Base-by-base conservation (phyloP, 1,139 yeast genomes). In the Nadsonia starkeyi-henricii region DNA sequence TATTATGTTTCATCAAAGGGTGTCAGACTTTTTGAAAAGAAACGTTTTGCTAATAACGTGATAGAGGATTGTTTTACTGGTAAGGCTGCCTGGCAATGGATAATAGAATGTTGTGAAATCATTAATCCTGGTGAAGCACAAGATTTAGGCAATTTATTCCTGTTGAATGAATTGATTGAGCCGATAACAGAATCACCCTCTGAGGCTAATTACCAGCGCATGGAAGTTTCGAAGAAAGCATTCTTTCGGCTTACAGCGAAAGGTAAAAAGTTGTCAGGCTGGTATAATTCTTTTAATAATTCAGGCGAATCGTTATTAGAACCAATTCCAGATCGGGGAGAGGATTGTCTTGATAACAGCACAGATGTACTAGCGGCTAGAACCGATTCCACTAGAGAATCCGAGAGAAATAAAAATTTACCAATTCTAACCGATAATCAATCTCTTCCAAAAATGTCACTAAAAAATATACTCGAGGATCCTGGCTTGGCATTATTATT, bases 41-140 rank as follows among this genome's bases (percentile, higher is more conserved):
- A 71, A 48, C 53, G 55, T 0, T 67, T 77, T 50, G 64, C 61
- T 18, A 47, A 41, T 23, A 17, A 21, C 1, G 17, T 46, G 44
- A 41, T 28, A 8, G 45, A 73, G 2, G 68, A 69, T 18, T 74
- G 79, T 49, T 72, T 85, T 52, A 73, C 85, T 1, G 95, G 96
- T 0, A 83, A 84, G 56, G 82, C 94, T 0, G 69, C 83, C 1
- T 72, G 79, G 63, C 96, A 86, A 58, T 91, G 96, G 96, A 58
- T 89, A 18, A 72, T 81, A 75, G 97, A 89, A 54, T 89, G 96
- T 59, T 82, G 95, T 0, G 93, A 85, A 58, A 69, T 81, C 1
- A 64, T 80, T 53, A 70, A 72, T 48, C 62, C 68, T 0, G 65
- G 68, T 2, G 94, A 85, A 53, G 95, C 91, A 0, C 59, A 68